A percentile compares a stretch with the other conserved stretches of the same genome.
phyloP scores from a whole-genome alignment of 768 basidiomycete species.

The Suillus brevipes region DNA sequence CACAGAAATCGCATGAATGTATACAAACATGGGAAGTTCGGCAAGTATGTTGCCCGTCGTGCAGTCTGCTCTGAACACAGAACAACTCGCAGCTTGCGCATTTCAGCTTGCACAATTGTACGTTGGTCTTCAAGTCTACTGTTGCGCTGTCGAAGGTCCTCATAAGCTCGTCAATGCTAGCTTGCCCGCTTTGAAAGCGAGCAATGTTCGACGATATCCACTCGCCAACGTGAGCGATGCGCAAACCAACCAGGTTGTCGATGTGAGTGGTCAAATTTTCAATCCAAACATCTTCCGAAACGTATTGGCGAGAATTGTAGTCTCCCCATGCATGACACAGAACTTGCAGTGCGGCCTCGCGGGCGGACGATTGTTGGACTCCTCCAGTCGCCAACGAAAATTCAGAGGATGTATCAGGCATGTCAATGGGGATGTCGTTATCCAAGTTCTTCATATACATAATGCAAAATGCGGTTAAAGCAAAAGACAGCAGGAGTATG shows the following conservation, averaged over 20 bases:
- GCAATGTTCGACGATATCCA: constrained; percentile 53
- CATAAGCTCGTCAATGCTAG: constrained; percentile 46
- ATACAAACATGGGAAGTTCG: constrained; percentile 48
- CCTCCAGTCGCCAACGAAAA: constrained; percentile 34
- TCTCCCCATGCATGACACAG: constrained; percentile 26
- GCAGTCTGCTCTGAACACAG: constrained; percentile 48
- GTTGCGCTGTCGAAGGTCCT: constrained; percentile 43
- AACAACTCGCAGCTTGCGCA: constrained; percentile 50
- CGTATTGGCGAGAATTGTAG: constrained; percentile 32
- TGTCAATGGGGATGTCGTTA: constrained; percentile 42
- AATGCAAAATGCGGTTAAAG: background rate
- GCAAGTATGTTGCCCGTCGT: constrained; percentile 51
- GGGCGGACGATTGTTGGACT: constrained; percentile 15
- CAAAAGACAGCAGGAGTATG: background rate
- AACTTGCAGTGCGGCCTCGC: constrained; percentile 18
- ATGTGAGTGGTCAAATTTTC: constrained; percentile 40
- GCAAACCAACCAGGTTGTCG: constrained; percentile 37
- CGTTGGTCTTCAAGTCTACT: constrained; percentile 46
- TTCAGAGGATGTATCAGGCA: constrained; percentile 35
- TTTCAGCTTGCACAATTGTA: constrained; percentile 49
- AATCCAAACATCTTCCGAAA: constrained; percentile 46
- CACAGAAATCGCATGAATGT: constrained; percentile 44
- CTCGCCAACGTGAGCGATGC: constrained; percentile 47
- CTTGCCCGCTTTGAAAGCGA: constrained; percentile 45
- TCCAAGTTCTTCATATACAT: constrained; percentile 47